A percentile compares a stretch with the other conserved stretches of the same genome.
These are phyloP conservation scores for Diphasiastrum complanatum DNA, from an alignment of 83 land plant genomes.

Conservation along the genomic window DNA sequence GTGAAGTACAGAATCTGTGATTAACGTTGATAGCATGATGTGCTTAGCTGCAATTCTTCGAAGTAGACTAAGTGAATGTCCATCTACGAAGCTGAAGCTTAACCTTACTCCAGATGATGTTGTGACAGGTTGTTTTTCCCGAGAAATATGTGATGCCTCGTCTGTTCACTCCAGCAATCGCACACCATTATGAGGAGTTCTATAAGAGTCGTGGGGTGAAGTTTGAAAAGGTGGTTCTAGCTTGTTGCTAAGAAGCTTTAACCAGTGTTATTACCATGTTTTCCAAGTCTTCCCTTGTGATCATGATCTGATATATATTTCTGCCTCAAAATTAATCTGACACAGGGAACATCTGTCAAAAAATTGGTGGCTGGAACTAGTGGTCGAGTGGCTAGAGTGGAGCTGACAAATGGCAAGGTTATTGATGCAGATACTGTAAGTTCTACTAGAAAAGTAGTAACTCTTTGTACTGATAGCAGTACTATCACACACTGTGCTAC, in stretches of 20 bases:
- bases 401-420: constrained; percentile 48
- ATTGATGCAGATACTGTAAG: constrained; percentile 74
- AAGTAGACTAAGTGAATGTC: too few species aligned
- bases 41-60: too few species aligned
- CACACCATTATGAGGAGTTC: constrained; percentile 60
- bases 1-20: too few species aligned
- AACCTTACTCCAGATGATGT: neutral
- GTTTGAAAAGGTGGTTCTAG: constrained; percentile 45
- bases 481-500: too few species aligned
- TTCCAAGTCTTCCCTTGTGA: neutral
- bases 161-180: constrained; percentile 77
- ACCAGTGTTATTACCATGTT: neutral
- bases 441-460: neutral
- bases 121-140: constrained; percentile 62
- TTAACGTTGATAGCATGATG: too few species aligned
- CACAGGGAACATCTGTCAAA: constrained; percentile 49
- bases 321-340: neutral
- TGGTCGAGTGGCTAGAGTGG: constrained; percentile 55
- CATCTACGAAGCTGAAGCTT: neutral
- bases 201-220: constrained; percentile 66
- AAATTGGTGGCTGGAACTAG: constrained; percentile 48
- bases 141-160: constrained; percentile 67
- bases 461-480: too few species aligned
- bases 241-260: constrained; percentile 7
- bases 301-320: neutral